These are phyloP conservation scores for Salvia rosmarinus DNA, from an alignment of 257 asterid genomes.

Conservation along the genomic window DNA sequence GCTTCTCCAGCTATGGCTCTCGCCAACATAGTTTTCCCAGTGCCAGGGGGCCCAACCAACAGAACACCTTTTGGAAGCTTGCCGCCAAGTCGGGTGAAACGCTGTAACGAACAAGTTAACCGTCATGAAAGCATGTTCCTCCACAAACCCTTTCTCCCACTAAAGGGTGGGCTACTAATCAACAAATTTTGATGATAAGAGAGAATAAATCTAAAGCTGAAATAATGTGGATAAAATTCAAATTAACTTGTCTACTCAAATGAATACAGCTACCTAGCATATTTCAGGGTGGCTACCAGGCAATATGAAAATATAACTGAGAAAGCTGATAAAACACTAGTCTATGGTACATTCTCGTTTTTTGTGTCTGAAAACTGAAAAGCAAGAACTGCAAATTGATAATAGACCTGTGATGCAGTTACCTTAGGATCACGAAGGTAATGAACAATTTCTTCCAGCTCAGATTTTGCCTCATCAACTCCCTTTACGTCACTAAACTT, in stretches of 20 bases:
- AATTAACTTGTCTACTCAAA: neutral
- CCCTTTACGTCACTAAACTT: slow-evolving; percentile 94
- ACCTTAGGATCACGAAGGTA: slow-evolving; percentile 99
- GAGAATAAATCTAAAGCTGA: neutral
- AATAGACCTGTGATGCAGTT: slow-evolving; percentile 29
- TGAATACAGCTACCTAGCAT: neutral
- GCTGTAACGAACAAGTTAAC: slow-evolving; percentile 52
- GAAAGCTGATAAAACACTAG: neutral
- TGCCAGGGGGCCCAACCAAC: slow-evolving; percentile 96
- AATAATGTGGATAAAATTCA: neutral
- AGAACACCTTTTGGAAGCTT: slow-evolving; percentile 97
- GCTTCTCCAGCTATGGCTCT: slow-evolving; percentile 99
- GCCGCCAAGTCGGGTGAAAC: slow-evolving; percentile 96
- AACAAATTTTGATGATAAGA: neutral
- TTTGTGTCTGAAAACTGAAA: neutral
- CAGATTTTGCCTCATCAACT: slow-evolving; percentile 95
- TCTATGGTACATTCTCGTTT: neutral
- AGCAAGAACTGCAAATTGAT: neutral
- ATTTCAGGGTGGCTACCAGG: neutral
- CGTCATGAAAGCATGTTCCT: slow-evolving; percentile 23
- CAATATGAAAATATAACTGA: neutral
- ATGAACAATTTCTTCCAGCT: slow-evolving; percentile 95
- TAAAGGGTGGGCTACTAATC: neutral
- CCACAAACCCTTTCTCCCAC: slow-evolving; percentile 2
- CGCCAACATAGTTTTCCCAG: slow-evolving; percentile 98